Evolutionary conservation across 176 grass and related monocot genomes (phyloP).

Genomic region (Carex myosuroides): DNA sequence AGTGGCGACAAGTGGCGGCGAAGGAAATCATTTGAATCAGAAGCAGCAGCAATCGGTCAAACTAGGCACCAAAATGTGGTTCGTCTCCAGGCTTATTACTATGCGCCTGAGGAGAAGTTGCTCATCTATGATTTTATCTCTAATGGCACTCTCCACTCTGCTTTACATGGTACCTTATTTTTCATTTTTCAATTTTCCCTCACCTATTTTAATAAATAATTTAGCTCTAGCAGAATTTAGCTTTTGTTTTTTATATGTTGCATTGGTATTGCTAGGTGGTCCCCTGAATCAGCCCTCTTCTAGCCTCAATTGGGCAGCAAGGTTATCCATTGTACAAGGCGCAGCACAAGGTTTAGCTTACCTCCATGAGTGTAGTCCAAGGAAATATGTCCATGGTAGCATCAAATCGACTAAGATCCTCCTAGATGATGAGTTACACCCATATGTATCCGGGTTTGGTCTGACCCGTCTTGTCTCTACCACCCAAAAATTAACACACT

Average conservation of each 20-base stretch:
- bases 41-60: constrained; percentile 67
- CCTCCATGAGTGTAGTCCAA: constrained; percentile 86
- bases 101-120: constrained; percentile 94
- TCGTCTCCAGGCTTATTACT: constrained; percentile 88
- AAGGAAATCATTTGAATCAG: constrained; percentile 67
- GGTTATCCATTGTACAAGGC: constrained; percentile 74
- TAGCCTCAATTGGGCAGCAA: constrained; percentile 52
- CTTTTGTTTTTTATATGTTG: background rate
- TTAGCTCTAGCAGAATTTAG: background rate
- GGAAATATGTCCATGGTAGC: constrained; percentile 82
- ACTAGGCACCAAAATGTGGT: constrained; percentile 75
- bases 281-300: constrained; percentile 40
- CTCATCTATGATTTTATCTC: constrained; percentile 93
- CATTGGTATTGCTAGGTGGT: constrained; percentile 36
- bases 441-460: constrained; percentile 83
- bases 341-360: constrained; percentile 57
- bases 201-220: background rate
- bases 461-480: constrained; percentile 65
- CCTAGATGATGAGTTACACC: constrained; percentile 71
- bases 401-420: constrained; percentile 90
- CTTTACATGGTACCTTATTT: constrained; percentile 55
- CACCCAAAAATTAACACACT: constrained; percentile 45
- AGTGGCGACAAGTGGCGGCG: constrained; percentile 47
- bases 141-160: constrained; percentile 85
- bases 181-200: background rate